A percentile compares a stretch with the other conserved stretches of the same genome.
Conservation (phyloP, 129 eudicot genomes). For the Centrapalus pauciflorus region DNA sequence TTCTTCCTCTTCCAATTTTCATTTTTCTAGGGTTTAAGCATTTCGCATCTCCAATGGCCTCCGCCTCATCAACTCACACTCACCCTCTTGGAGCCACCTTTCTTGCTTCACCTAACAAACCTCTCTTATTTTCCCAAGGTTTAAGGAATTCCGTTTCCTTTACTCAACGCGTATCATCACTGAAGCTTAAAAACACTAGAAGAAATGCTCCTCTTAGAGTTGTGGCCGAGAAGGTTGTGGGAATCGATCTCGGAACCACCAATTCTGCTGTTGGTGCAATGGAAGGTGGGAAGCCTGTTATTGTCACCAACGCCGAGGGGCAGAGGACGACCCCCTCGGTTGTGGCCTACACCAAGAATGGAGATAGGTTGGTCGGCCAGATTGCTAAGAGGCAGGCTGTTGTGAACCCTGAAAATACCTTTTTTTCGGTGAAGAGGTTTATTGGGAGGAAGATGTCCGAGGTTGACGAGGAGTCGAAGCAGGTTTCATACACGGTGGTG, state of each 20-base stretch:
- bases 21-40: slow-evolving; percentile 34
- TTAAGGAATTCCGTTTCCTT: slow-evolving; percentile 29
- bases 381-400: slow-evolving; percentile 98
- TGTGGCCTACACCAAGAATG: slow-evolving; percentile 84
- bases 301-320: slow-evolving; percentile 86
- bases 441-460: slow-evolving; percentile 97
- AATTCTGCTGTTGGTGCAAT: slow-evolving; percentile 94
- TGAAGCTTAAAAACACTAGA: slow-evolving; percentile 26
- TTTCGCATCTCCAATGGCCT: slow-evolving; percentile 38
- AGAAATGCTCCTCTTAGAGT: slow-evolving; percentile 35
- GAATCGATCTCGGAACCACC: slow-evolving; percentile 89
- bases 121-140: slow-evolving; percentile 44
- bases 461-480: slow-evolving; percentile 90
- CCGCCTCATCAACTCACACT: slow-evolving; percentile 53
- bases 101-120: slow-evolving; percentile 9
- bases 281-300: slow-evolving; percentile 96
- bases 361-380: slow-evolving; percentile 86
- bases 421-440: slow-evolving; percentile 84
- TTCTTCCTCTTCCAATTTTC: slow-evolving; percentile 13
- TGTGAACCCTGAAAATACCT: slow-evolving; percentile 90
- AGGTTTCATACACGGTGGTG: slow-evolving; percentile 80
- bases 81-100: slow-evolving; percentile 44
- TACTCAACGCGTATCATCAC: slow-evolving; percentile 15
- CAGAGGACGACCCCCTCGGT: slow-evolving; percentile 96
- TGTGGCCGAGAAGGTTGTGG: slow-evolving; percentile 85